These are phyloP conservation scores for Alternaria sp. DNA, from an alignment of 2,329 filamentous ascomycete species.

Conservation along the genomic window DNA sequence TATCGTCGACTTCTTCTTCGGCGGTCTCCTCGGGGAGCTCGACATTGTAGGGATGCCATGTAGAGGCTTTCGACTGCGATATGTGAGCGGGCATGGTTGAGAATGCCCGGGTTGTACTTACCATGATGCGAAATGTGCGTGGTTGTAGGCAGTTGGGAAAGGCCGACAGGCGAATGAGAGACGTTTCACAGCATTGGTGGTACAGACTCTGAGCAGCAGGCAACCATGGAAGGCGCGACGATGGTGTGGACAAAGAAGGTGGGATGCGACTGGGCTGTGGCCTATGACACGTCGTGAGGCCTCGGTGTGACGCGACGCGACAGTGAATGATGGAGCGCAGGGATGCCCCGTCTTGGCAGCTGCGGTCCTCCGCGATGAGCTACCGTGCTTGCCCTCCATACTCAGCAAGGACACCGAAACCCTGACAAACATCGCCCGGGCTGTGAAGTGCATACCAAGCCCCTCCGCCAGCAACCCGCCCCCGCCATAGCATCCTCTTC, in stretches of 20 bases:
- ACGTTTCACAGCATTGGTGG: conserved; percentile 16
- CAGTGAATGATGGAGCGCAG: conserved; percentile 14
- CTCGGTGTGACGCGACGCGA: conserved; percentile 21
- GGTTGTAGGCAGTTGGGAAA: conserved; percentile 6
- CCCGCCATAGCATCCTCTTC: conserved; percentile 8
- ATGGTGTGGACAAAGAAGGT: neutral
- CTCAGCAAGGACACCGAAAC: conserved; percentile 18
- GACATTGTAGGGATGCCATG: conserved; percentile 89
- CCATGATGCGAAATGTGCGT: conserved; percentile 24
- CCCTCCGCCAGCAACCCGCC: conserved; percentile 18
- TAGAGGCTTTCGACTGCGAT: conserved; percentile 38
- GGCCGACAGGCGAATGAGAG: conserved; percentile 6
- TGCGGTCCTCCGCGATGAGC: conserved; percentile 23
- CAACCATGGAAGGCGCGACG: conserved; percentile 7
- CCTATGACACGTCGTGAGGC: neutral
- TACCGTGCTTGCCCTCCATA: conserved; percentile 25
- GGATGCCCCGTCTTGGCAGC: conserved; percentile 19
- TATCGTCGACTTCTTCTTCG: conserved; percentile 92
- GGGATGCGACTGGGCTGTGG: neutral
- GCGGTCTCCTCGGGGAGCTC: conserved; percentile 88
- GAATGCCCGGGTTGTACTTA: conserved; percentile 14
- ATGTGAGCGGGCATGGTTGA: conserved; percentile 12
- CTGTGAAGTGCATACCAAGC: conserved; percentile 15
- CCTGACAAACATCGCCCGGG: conserved; percentile 19
- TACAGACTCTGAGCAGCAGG: conserved; percentile 3